A percentile compares a stretch with the other conserved stretches of the same genome.
phyloP scores from a whole-genome alignment of 352 stramenopile genomes.

The Thraustotheca clavata region DNA sequence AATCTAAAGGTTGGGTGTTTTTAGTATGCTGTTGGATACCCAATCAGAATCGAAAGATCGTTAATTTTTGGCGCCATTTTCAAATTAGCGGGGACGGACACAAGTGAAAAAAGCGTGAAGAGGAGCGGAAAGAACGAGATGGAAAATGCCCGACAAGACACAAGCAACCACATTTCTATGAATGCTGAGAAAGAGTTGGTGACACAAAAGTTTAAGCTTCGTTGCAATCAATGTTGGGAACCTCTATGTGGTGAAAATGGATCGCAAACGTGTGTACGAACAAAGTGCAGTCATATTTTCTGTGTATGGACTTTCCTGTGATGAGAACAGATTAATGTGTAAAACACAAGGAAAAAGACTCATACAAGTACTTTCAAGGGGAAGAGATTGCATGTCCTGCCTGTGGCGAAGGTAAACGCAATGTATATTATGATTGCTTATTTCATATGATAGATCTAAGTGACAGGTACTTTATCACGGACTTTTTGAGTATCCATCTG shows the following conservation, averaged over 20 bases:
- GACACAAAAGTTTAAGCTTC: slow-evolving; percentile 10
- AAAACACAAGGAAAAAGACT: slow-evolving; percentile 1
- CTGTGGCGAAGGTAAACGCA: slow-evolving; percentile 14
- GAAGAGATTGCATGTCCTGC: slow-evolving; percentile 15
- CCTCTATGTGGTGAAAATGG: slow-evolving; percentile 14
- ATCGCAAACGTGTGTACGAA: slow-evolving; percentile 17
- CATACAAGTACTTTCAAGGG: slow-evolving; percentile 18
- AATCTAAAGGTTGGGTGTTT: neutral
- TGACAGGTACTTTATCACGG: neutral
- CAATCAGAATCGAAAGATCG: no score
- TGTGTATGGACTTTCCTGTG: neutral
- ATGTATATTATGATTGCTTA: neutral
- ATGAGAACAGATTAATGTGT: neutral
- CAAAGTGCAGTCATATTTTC: slow-evolving; percentile 21
- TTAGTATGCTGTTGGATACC: neutral
- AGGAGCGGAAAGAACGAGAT: slow-evolving; percentile 2
- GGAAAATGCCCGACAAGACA: slow-evolving; percentile 11
- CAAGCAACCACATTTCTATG: neutral
- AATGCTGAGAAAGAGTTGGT: slow-evolving; percentile 12
- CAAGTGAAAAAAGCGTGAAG: neutral
- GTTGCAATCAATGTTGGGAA: slow-evolving; percentile 20
- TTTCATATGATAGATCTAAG: slow-evolving; percentile 11
- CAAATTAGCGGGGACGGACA: neutral
- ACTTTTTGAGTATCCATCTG: neutral
- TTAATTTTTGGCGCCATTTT: slow-evolving; percentile 6